Conservation (phyloP, 1,139 yeast species). For the Taphrina deformans region DNA sequence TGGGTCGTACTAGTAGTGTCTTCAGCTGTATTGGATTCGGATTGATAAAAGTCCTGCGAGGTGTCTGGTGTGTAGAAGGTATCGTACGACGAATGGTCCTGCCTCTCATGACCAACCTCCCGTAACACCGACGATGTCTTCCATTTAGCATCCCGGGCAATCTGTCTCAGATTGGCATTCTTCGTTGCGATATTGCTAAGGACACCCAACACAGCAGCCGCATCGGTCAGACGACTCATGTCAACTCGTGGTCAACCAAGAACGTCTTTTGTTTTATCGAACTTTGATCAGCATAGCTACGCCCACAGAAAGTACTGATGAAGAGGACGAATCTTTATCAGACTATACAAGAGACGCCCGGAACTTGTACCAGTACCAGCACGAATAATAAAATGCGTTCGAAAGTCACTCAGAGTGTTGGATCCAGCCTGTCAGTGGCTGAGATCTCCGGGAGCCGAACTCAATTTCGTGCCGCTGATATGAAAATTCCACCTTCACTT, state of each 20-base stretch:
- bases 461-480: slow-evolving; percentile 5
- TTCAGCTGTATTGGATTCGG: neutral
- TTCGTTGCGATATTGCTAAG: slow-evolving; percentile 7
- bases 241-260: neutral
- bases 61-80: neutral
- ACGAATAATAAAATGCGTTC: too few relatives aligned
- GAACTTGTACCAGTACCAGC: too few relatives aligned
- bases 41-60: neutral
- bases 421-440: slow-evolving; percentile 4
- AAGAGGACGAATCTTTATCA: too few relatives aligned
- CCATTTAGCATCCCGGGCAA: slow-evolving; percentile 15
- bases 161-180: neutral
- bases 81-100: neutral
- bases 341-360: too few relatives aligned
- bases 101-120: slow-evolving; percentile 8
- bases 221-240: slow-evolving; percentile 28
- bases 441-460: neutral
- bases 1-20: neutral
- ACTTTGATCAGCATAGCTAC: too few relatives aligned
- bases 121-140: slow-evolving; percentile 19
- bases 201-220: slow-evolving; percentile 14
- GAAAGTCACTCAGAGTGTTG: too few relatives aligned
- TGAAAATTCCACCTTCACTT: neutral
- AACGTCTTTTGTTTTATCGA: too few relatives aligned
- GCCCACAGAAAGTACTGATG: too few relatives aligned